These are phyloP conservation scores for Prunus salicina DNA, from an alignment of 306 rosid genomes.

Conservation along the genomic window DNA sequence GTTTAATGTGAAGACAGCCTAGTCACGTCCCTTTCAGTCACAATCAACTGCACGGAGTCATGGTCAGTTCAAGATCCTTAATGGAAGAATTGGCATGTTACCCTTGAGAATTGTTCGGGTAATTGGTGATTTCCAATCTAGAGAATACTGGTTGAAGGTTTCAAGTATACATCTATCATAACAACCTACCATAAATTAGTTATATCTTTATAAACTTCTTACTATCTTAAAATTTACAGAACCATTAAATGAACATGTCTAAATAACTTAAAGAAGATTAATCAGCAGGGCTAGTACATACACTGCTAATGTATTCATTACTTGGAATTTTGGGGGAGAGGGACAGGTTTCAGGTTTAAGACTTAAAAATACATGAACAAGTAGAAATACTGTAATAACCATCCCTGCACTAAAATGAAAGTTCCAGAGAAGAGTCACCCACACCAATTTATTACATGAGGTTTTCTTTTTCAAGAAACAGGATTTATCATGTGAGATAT, in stretches of 20 bases:
- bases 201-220: background rate
- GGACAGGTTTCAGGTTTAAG: background rate
- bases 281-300: background rate
- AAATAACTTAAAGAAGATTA: background rate
- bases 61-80: background rate
- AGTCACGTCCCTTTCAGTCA: background rate
- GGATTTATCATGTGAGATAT: background rate
- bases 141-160: background rate
- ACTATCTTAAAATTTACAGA: background rate
- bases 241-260: background rate
- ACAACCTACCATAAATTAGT: background rate
- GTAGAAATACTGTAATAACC: background rate
- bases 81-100: background rate
- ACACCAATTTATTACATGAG: background rate
- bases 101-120: background rate
- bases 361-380: background rate
- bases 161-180: background rate
- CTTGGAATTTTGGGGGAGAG: background rate
- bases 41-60: background rate
- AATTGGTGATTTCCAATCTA: background rate
- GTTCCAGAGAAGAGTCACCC: background rate
- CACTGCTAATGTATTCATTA: background rate
- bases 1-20: background rate
- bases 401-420: background rate
- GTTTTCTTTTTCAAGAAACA: background rate